Evolutionary conservation across 257 asterid genomes (phyloP), one percentile per base, ranked within the genome.

Genomic region (Fraxinus pennsylvanica): DNA sequence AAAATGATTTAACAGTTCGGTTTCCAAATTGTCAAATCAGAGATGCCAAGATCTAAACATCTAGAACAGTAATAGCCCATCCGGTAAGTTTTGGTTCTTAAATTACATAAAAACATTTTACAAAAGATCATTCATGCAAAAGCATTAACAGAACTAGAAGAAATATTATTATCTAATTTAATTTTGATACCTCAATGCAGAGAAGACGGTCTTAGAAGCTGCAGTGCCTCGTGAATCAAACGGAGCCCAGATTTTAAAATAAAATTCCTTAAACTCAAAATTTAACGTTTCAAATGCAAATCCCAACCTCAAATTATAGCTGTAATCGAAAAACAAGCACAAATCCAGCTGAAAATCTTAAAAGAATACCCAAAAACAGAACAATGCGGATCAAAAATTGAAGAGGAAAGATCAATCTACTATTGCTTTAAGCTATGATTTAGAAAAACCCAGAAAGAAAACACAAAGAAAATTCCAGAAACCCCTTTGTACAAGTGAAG

Each of bases 141-240:
- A 9, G 35, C 68, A 80, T 36, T 75, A 73, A 45, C 33, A 78
- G 8, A 29, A 47, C 7, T 9, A n/a, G 41, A 32, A 45, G 67
- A 68, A 59, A 10, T 35, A 76, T 65, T 43, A 74, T 43, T 8
- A 25, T 12, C 38, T n/a, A 57, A 67, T 30, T 72, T 30, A 30
- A 71, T 69, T 67, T 43, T 41, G 80, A 66, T 86, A 89, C 90
- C 91, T 84, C 68, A 54, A 74, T 38, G 79, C 83, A 68, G 63
- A 74, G 68, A 65, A 80, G 76, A 73, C 76, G 32, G 82, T 29
- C 14, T 76, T 70, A 73, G 77, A 33, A 52, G 74, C 77, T 71
- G 77, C 79, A 78, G 81, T 39, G 85, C 33, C 75, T 32, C 17
- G 68, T 54, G 41, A 65, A 83, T 50, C 80, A 77, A 68, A 66